Percentiles rank a stretch among this genome's conserved stretches.
phyloP scores from a whole-genome alignment of 176 grass and related monocot genomes.

The Hsuehochloa calcarea region DNA sequence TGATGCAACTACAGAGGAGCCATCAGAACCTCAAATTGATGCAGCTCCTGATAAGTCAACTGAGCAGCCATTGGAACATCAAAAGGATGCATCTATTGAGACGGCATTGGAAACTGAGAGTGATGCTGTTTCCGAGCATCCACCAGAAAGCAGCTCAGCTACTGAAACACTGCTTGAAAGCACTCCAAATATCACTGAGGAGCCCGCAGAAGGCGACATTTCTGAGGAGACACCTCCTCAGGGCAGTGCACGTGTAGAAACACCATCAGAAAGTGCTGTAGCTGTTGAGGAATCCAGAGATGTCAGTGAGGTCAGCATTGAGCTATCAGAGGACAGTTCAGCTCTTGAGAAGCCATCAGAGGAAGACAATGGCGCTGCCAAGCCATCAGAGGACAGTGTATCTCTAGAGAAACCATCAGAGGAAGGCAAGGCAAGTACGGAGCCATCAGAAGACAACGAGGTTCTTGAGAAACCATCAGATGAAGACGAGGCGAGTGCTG shows the following conservation, averaged over 20 bases:
- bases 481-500: background rate
- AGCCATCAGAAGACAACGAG: conserved; percentile 33
- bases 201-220: conserved; percentile 5
- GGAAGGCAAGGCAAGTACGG: background rate
- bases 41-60: background rate
- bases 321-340: conserved; percentile 22
- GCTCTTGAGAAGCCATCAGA: conserved; percentile 1
- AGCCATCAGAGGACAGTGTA: conserved; percentile 13
- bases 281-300: conserved; percentile 11
- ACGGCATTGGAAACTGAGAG: conserved; percentile 12
- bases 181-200: conserved; percentile 1
- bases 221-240: conserved; percentile 13
- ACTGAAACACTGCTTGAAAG: conserved; percentile 18
- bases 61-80: conserved; percentile 19
- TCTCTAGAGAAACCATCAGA: conserved; percentile 25
- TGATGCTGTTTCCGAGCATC: conserved; percentile 4
- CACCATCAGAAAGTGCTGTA: background rate
- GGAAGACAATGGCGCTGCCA: background rate
- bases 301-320: background rate
- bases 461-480: conserved; percentile 3
- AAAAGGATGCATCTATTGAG: conserved; percentile 24
- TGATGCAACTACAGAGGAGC: conserved; percentile 3
- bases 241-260: conserved; percentile 37
- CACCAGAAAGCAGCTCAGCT: conserved; percentile 40
- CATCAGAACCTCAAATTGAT: conserved; percentile 30